A percentile compares a stretch with the other conserved stretches of the same genome.
phyloP scores from a whole-genome alignment of 2,329 filamentous ascomycete genomes.

The Juglanconis oblonga region DNA sequence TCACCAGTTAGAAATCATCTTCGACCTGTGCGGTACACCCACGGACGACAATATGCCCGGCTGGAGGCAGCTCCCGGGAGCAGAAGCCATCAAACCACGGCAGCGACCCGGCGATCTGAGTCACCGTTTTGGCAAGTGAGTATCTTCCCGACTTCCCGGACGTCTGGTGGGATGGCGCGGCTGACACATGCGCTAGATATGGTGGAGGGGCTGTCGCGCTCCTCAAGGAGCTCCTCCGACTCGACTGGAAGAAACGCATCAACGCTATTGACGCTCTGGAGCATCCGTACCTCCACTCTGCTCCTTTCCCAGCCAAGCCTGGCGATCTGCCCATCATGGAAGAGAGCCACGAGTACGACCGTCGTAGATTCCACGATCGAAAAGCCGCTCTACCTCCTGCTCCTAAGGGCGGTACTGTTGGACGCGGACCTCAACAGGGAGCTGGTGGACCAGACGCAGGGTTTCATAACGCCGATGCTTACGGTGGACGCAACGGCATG shows the following conservation, averaged over 20 bases:
- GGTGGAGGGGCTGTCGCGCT: constrained; percentile 73
- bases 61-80: constrained; percentile 80
- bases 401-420: constrained; percentile 86
- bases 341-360: constrained; percentile 94
- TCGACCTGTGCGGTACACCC: constrained; percentile 85
- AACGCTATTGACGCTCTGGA: constrained; percentile 93
- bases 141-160: background rate
- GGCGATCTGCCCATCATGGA: constrained; percentile 89
- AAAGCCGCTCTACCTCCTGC: constrained; percentile 83
- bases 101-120: constrained; percentile 62
- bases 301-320: constrained; percentile 75
- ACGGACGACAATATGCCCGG: constrained; percentile 91
- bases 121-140: constrained; percentile 69
- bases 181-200: constrained; percentile 41
- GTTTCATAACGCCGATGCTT: constrained; percentile 51
- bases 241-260: constrained; percentile 85
- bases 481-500: constrained; percentile 44
- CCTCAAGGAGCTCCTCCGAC: constrained; percentile 75
- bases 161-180: background rate
- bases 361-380: constrained; percentile 84
- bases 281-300: constrained; percentile 83
- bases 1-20: constrained; percentile 91
- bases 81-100: constrained; percentile 68
- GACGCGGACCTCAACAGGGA: constrained; percentile 56
- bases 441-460: constrained; percentile 44